Conservation (phyloP, 148 eudicot species). For the Fagopyrum tataricum region DNA sequence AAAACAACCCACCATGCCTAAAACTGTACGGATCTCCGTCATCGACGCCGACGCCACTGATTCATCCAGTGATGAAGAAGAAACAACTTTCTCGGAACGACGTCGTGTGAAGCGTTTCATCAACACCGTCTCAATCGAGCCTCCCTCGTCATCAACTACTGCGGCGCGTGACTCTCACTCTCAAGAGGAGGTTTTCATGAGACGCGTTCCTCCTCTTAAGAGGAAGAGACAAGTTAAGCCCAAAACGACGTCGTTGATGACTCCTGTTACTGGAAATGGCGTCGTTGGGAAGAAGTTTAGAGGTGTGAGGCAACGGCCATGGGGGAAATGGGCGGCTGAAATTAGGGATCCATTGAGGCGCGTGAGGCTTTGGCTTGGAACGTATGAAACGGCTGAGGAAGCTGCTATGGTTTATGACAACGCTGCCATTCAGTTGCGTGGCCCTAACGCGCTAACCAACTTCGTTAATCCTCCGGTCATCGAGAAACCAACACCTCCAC, state of each 20-base stretch:
- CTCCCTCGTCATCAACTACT: neutral
- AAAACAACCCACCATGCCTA: conserved; percentile 14
- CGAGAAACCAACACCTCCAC: neutral
- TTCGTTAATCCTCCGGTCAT: conserved; percentile 22
- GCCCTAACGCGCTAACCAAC: conserved; percentile 52
- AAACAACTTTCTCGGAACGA: neutral
- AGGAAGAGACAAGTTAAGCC: neutral
- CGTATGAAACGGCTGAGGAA: conserved; percentile 55
- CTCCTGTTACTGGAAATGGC: neutral
- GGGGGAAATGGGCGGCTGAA: conserved; percentile 71
- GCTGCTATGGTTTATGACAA: conserved; percentile 54
- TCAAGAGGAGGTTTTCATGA: neutral
- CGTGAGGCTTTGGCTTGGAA: conserved; percentile 45
- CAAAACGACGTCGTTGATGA: neutral
- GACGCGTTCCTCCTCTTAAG: neutral
- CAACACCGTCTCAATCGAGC: conserved; percentile 28
- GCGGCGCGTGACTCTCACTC: neutral
- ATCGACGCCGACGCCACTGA: conserved; percentile 60
- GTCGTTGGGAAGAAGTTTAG: conserved; percentile 29
- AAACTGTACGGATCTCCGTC: conserved; percentile 35
- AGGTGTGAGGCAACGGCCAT: conserved; percentile 52
- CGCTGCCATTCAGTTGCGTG: conserved; percentile 55
- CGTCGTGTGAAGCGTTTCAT: conserved; percentile 31
- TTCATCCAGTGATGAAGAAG: conserved; percentile 44
- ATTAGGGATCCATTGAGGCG: conserved; percentile 40